These are phyloP conservation scores for Penicillium oxalicum DNA, from an alignment of 2,329 filamentous ascomycete species.

Conservation along the genomic window DNA sequence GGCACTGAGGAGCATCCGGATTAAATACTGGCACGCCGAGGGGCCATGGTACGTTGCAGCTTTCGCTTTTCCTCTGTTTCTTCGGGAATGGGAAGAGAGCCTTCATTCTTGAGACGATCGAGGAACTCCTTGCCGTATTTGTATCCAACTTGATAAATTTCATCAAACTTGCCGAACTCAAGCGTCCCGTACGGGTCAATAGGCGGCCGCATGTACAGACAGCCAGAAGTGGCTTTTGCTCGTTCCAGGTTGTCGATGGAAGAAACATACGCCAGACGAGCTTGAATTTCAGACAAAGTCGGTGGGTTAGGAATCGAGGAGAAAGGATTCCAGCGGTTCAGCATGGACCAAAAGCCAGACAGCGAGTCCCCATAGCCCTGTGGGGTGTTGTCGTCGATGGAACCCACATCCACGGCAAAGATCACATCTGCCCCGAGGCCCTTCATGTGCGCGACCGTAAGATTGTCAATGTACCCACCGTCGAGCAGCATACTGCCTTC, in stretches of 20 bases:
- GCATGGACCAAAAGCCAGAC: constrained; percentile 87
- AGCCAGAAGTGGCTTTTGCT: constrained; percentile 84
- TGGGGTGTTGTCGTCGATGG: constrained; percentile 83
- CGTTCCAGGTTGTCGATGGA: constrained; percentile 90
- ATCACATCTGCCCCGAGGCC: constrained; percentile 86
- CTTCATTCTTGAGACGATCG: constrained; percentile 68
- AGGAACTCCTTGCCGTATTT: constrained; percentile 77
- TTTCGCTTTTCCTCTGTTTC: constrained; percentile 73
- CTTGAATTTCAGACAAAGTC: constrained; percentile 92
- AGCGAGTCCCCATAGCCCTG: constrained; percentile 91
- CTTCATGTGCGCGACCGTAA: constrained; percentile 97
- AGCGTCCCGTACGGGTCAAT: constrained; percentile 90
- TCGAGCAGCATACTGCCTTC: constrained; percentile 96
- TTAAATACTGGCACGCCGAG: constrained; percentile 66
- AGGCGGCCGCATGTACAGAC: constrained; percentile 92
- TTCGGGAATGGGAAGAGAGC: constrained; percentile 63
- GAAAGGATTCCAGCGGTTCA: constrained; percentile 97
- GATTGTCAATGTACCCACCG: constrained; percentile 93
- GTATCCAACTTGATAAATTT: constrained; percentile 89
- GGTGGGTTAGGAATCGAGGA: constrained; percentile 84
- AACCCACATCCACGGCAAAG: constrained; percentile 91
- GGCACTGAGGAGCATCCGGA: background rate
- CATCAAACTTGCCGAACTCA: constrained; percentile 96
- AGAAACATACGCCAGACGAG: constrained; percentile 86
- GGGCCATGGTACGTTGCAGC: constrained; percentile 71